Evolutionary conservation across 2,329 filamentous ascomycete species (phyloP), one percentile per base, ranked within the genome.

Genomic region (Claviceps sp.): DNA sequence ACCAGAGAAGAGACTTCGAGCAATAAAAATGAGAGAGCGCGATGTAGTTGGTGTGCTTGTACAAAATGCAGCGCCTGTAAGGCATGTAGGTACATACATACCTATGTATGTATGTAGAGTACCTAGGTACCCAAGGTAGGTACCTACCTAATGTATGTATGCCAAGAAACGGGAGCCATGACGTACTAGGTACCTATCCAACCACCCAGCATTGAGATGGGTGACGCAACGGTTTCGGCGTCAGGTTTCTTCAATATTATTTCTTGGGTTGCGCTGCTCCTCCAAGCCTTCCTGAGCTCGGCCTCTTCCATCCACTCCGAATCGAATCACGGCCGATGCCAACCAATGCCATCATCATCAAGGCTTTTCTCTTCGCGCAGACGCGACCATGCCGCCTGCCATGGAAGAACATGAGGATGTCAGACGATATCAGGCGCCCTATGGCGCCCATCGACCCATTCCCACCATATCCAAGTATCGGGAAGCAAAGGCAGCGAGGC

Each of bases 381-480:
- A 26, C 57, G 18, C 54, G 53, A 59, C 50, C 55, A 70, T 70
- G 67, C 63, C 67, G 42, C 63, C 65, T 42, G 62, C 62, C 55
- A 60, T 59, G 52, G 65, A 68, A 47, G 67, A 70, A 53, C 59
- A 64, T 22, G 66, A 72, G 20, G 66, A 71, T 22, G 60, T 59
- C 24, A 63, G 64, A 45, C 65, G 68, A 52, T 69, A 70, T 52
- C 62, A 65, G 36, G 62, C 64, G 44, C 71, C 71, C 2, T 73
- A 74, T 56, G 71, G 65, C 49, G 67, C 66, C 38, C 64, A 62
- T 11, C 65, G 71, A 54, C 72, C 70, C 3, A 68, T 74, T 34
- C 75, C 75, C 7, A 78, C 74, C 30, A 65, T 77, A 45, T 70
- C 72, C 43, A 70, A 67, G 47, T 77, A 76, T 53, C 64, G 69